Evolutionary conservation across 73 alveolate genomes (phyloP).

Genomic region (Paramecium pentaurelia): DNA sequence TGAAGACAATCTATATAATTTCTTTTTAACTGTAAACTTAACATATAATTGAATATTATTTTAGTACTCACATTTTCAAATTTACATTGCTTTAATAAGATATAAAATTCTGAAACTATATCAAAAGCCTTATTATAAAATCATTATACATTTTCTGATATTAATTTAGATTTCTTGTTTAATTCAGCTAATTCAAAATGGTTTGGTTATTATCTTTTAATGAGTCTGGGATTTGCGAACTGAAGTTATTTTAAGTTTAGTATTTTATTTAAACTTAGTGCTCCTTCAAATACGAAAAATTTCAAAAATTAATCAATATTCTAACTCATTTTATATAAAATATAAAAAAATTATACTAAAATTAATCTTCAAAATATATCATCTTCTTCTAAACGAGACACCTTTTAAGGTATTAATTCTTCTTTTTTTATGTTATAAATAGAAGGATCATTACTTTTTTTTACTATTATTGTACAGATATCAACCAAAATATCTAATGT

Average conservation of each 20-base stretch:
- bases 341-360: background rate
- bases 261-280: background rate
- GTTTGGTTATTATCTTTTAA: background rate
- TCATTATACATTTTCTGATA: background rate
- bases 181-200: background rate
- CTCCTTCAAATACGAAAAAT: background rate
- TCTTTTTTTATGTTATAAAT: background rate
- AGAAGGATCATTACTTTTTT: background rate
- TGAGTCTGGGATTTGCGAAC: background rate
- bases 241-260: background rate
- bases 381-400: background rate
- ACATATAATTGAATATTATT: background rate
- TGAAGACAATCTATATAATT: background rate
- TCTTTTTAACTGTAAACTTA: background rate
- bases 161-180: background rate
- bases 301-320: background rate
- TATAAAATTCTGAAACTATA: background rate
- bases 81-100: background rate
- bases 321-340: background rate
- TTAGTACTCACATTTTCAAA: background rate
- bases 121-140: background rate
- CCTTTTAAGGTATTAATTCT: background rate
- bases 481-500: constrained; percentile 10
- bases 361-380: background rate
- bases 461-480: background rate